Percentiles rank a stretch among this genome's conserved stretches.
Evolutionary conservation across 768 basidiomycete genomes (phyloP).

Genomic region (Hypsizygus marmoreus): DNA sequence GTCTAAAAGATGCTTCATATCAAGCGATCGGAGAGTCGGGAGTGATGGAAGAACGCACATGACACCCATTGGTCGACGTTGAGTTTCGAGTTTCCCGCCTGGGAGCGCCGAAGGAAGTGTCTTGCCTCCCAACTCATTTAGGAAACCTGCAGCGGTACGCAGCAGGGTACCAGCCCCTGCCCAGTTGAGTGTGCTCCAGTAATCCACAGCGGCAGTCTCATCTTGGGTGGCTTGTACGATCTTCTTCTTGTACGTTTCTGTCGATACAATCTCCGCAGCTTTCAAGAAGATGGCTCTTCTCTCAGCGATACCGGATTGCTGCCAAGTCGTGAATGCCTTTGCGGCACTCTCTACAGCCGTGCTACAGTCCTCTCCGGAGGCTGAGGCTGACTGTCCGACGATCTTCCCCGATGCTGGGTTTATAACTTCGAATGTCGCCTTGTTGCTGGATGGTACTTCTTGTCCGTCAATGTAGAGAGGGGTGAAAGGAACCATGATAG

Average conservation of each 20-base stretch:
- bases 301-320: conserved; percentile 32
- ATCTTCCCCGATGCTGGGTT: conserved; percentile 44
- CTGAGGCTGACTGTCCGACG: conserved; percentile 48
- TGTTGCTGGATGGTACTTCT: conserved; percentile 32
- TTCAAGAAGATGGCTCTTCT: conserved; percentile 48
- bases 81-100: conserved; percentile 45
- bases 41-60: conserved; percentile 36
- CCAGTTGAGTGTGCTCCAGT: conserved; percentile 31
- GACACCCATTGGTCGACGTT: conserved; percentile 53
- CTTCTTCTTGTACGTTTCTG: conserved; percentile 41
- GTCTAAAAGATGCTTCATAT: conserved; percentile 27
- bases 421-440: conserved; percentile 45
- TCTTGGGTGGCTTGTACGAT: conserved; percentile 32
- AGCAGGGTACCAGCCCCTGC: conserved; percentile 23
- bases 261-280: conserved; percentile 46
- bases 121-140: conserved; percentile 43
- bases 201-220: conserved; percentile 40
- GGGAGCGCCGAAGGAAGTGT: conserved; percentile 44
- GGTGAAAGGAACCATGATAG: conserved; percentile 28
- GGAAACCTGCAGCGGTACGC: conserved; percentile 33
- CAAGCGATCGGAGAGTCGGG: not conserved
- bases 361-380: conserved; percentile 44
- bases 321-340: conserved; percentile 51
- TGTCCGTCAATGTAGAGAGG: conserved; percentile 45
- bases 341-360: conserved; percentile 47